Evolutionary conservation across 352 stramenopile genomes (phyloP), one percentile per base, ranked within the genome.

Genomic region (Pythium periplocum): DNA sequence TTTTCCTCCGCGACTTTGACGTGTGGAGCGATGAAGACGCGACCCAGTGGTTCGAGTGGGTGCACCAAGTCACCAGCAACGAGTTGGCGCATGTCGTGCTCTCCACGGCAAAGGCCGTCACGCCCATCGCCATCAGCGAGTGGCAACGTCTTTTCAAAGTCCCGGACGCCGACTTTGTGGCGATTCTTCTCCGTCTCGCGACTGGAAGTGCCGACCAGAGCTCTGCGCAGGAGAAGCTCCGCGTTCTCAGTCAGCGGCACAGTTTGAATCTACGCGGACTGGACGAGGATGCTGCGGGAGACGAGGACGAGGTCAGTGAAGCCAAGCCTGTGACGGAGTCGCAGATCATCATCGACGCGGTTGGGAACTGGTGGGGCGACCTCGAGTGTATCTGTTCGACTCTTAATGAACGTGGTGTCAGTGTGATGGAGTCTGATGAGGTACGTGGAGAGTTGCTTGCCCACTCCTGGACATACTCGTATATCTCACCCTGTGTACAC

Each of bases 361-460:
- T 69, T 3, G 77, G 78, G 0, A 87, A 92, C 45, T 92, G 81
- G 81, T 92, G 78, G 78, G 72, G 62, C 30, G 81, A 92, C 52
- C 59, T 90, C 7, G 56, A 65, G 4, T 40, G 38, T 0, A 60
- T 90, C 41, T 88, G 78, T 55, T 40, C 37, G n/a, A 37, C 48
- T 6, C 62, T 92, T 4, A 51, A 52, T 6, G 26, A 61, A 5
- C 64, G 38, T 30, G 64, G 30, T 4, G 51, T 69, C 1, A 2
- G 31, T 1, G 5, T 26, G 0, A 40, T 69, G 12, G 31, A 51
- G 6, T 59, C 12, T 11, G 17, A 36, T 4, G 57, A 66, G 35
- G 35, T 41, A 32, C 31, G 35, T 38, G 32, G 6, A 33, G 26
- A 12, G 26, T 11, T 43, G 47, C n/a, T 11, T 44, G 35, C 17